A percentile compares a stretch with the other conserved stretches of the same genome.
These are phyloP conservation scores for Diaporthe vexans DNA, from an alignment of 2,329 filamentous ascomycete genomes.

Conservation along the genomic window DNA sequence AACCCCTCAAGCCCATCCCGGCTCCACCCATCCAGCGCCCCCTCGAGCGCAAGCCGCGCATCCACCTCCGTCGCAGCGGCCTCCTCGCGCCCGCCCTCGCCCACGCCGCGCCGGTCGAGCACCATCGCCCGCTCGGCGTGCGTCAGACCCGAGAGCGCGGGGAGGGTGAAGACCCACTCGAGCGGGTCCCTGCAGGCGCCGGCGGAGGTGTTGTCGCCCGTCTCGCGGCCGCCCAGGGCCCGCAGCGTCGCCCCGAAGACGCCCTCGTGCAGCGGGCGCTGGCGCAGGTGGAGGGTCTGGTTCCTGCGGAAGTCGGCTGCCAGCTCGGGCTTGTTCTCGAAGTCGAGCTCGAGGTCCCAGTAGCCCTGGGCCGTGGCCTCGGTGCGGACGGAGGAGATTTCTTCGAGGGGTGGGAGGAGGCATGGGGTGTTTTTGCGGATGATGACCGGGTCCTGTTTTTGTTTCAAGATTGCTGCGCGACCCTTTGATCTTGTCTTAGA, in stretches of 20 bases:
- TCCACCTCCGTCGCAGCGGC: slow-evolving; percentile 70
- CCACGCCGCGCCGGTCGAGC: slow-evolving; percentile 64
- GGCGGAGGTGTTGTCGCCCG: slow-evolving; percentile 43
- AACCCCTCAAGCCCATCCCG: slow-evolving; percentile 62
- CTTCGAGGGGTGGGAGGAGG: slow-evolving; percentile 74
- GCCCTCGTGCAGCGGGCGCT: slow-evolving; percentile 76
- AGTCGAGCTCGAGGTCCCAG: slow-evolving; percentile 87
- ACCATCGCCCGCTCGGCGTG: slow-evolving; percentile 77
- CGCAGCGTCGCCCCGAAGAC: slow-evolving; percentile 82
- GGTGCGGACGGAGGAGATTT: slow-evolving; percentile 71
- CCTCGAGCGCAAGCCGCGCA: slow-evolving; percentile 76
- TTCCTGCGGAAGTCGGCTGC: slow-evolving; percentile 74
- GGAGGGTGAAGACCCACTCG: slow-evolving; percentile 81
- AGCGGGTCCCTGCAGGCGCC: slow-evolving; percentile 62
- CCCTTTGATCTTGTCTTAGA: slow-evolving; percentile 52
- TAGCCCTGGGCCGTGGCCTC: slow-evolving; percentile 75
- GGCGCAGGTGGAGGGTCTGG: slow-evolving; percentile 81
- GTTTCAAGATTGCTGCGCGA: slow-evolving; percentile 7
- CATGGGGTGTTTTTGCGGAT: slow-evolving; percentile 67
- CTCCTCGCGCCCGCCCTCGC: slow-evolving; percentile 60
- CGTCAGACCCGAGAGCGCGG: slow-evolving; percentile 67
- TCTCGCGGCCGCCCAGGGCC: slow-evolving; percentile 74
- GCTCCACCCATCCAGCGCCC: slow-evolving; percentile 58
- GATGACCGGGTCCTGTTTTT: slow-evolving; percentile 49
- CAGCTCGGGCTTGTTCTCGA: slow-evolving; percentile 73